Evolutionary conservation across 2,329 filamentous ascomycete species (phyloP).

Genomic region (Ophiocordyceps polyrhachis-furcata): DNA sequence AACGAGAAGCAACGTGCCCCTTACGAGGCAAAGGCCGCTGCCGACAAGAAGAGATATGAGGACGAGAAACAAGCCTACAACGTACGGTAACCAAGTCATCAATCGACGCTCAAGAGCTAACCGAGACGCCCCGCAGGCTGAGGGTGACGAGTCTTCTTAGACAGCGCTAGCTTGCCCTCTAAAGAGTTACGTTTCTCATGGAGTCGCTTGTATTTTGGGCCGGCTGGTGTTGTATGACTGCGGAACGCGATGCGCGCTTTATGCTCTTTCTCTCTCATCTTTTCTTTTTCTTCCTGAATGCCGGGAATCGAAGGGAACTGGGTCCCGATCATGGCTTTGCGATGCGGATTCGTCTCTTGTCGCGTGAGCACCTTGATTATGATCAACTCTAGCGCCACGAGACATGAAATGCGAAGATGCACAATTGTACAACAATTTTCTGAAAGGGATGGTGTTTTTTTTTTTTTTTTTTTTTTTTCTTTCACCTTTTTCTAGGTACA

Average conservation of each 20-base stretch:
- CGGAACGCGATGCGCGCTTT: slow-evolving; percentile 19
- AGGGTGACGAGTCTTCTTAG: slow-evolving; percentile 34
- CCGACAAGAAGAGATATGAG: slow-evolving; percentile 98
- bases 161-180: neutral
- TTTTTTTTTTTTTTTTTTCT: too few species aligned
- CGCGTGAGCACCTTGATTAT: slow-evolving; percentile 8
- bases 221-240: slow-evolving; percentile 24
- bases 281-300: slow-evolving; percentile 2
- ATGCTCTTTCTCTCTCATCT: slow-evolving; percentile 8
- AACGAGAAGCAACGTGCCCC: slow-evolving; percentile 82
- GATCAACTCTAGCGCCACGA: slow-evolving; percentile 6
- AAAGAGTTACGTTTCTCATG: slow-evolving; percentile 3
- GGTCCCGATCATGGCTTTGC: slow-evolving; percentile 14
- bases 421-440: slow-evolving; percentile 5
- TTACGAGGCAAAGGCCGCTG: slow-evolving; percentile 90
- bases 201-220: slow-evolving; percentile 18
- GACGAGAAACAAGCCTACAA: slow-evolving; percentile 93
- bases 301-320: slow-evolving; percentile 15
- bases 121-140: slow-evolving; percentile 27
- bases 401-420: slow-evolving; percentile 12
- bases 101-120: slow-evolving; percentile 2
- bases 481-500: too few species aligned
- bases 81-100: slow-evolving; percentile 25
- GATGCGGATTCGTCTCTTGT: slow-evolving; percentile 9
- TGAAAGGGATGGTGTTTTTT: too few species aligned